These are phyloP conservation scores for Seminavis robusta DNA, from an alignment of 108 stramenopile genomes.

Conservation along the genomic window DNA sequence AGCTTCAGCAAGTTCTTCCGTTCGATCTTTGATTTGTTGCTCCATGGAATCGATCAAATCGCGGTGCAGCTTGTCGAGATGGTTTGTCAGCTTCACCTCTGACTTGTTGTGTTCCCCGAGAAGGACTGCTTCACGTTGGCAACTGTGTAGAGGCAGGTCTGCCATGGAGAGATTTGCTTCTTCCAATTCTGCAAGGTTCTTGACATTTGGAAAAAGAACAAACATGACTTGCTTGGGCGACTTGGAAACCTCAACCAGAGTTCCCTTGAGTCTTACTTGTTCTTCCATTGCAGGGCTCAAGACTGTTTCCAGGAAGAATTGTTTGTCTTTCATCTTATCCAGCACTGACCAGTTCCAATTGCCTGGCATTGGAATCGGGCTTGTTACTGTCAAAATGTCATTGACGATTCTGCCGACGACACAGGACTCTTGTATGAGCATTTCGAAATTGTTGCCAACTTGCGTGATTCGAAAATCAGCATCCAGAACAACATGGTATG, in stretches of 20 bases:
- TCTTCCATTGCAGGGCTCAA: background rate
- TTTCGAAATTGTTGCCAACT: conserved; percentile 33
- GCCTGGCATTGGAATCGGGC: conserved; percentile 43
- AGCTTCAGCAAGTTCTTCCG: conserved; percentile 13
- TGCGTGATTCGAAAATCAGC: conserved; percentile 45
- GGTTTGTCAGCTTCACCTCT: conserved; percentile 44
- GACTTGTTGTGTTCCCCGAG: conserved; percentile 60
- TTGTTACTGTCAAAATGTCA: conserved; percentile 35
- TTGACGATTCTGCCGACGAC: conserved; percentile 24
- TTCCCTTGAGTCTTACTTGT: conserved; percentile 26
- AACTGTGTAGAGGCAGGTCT: conserved; percentile 56
- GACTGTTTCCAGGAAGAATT: conserved; percentile 38
- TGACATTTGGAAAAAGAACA: conserved; percentile 46
- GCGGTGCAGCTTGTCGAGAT: conserved; percentile 30
- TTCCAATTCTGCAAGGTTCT: conserved; percentile 48
- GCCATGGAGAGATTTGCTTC: conserved; percentile 51
- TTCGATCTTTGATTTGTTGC: conserved; percentile 20
- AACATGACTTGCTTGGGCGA: conserved; percentile 39
- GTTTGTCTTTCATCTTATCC: conserved; percentile 45
- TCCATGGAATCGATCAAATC: conserved; percentile 13
- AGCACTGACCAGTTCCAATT: conserved; percentile 49
- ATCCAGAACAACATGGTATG: conserved; percentile 54
- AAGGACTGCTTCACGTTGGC: conserved; percentile 56
- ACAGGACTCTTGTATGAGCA: conserved; percentile 24
- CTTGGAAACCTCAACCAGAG: conserved; percentile 22